Conservation (phyloP, 768 basidiomycete species). For the Russula sp. region DNA sequence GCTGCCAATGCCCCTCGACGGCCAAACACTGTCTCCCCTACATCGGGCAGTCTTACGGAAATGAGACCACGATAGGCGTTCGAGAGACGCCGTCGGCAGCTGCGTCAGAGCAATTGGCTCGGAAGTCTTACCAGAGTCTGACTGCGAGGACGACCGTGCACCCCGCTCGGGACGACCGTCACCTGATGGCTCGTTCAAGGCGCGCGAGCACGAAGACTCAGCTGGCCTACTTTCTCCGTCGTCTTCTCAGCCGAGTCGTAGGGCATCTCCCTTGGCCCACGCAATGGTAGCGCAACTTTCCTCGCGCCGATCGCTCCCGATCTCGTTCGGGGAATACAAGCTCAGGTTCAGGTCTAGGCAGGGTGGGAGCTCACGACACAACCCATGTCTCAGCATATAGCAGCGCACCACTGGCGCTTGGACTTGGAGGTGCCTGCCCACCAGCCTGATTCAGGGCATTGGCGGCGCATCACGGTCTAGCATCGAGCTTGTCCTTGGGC, state of each 20-base stretch:
- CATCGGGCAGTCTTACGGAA: no score
- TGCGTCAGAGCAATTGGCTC: no score
- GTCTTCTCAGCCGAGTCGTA: slow-evolving; percentile 47
- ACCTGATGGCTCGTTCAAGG: slow-evolving; percentile 28
- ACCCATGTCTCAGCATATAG: slow-evolving; percentile 32
- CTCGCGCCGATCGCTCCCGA: slow-evolving; percentile 40
- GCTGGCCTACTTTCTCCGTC: slow-evolving; percentile 52
- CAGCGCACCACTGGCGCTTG: slow-evolving; percentile 35
- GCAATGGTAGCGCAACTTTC: slow-evolving; percentile 45
- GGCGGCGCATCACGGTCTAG: slow-evolving; percentile 30
- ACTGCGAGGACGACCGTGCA: no score
- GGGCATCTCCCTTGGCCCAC: slow-evolving; percentile 45
- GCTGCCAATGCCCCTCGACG: no score
- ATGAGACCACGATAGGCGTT: no score
- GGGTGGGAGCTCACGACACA: slow-evolving; percentile 35
- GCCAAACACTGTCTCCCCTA: no score
- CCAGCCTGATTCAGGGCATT: slow-evolving; percentile 64
- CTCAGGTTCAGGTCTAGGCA: slow-evolving; percentile 26
- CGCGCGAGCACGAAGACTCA: slow-evolving; percentile 58
- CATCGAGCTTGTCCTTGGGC: no score
- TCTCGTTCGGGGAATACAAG: slow-evolving; percentile 21
- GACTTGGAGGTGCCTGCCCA: slow-evolving; percentile 55
- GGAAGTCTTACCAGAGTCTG: no score
- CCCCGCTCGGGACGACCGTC: no score
- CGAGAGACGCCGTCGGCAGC: no score